Evolutionary conservation across 2,329 filamentous ascomycete species (phyloP).

Genomic region (Clarireedia monteithiana): DNA sequence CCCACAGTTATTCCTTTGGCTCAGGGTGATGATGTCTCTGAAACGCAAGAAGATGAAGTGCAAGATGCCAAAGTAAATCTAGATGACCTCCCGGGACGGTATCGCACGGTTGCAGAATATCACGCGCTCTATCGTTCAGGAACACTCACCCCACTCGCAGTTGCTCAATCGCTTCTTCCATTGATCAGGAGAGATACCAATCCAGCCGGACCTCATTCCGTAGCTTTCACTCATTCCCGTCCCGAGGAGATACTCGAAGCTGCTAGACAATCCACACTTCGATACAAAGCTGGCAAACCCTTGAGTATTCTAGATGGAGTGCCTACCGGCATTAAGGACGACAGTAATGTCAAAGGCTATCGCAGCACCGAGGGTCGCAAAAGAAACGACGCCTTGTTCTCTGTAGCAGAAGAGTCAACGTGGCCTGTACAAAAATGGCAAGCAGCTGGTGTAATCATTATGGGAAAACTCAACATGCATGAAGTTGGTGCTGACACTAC

Average conservation of each 20-base stretch:
- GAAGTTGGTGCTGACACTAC: slow-evolving; percentile 72
- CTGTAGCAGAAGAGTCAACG: slow-evolving; percentile 53
- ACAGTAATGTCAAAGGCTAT: slow-evolving; percentile 69
- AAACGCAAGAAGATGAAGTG: slow-evolving; percentile 24
- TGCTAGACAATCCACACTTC: slow-evolving; percentile 63
- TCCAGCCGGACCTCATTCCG: slow-evolving; percentile 53
- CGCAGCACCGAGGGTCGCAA: slow-evolving; percentile 61
- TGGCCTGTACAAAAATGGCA: slow-evolving; percentile 66
- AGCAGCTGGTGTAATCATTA: slow-evolving; percentile 62
- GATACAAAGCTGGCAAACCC: slow-evolving; percentile 60
- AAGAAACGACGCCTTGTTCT: slow-evolving; percentile 76
- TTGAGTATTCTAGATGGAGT: slow-evolving; percentile 71
- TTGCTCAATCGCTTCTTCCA: slow-evolving; percentile 63
- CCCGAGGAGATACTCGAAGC: slow-evolving; percentile 56
- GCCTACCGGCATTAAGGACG: slow-evolving; percentile 78
- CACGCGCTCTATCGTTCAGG: slow-evolving; percentile 66
- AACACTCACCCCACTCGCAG: slow-evolving; percentile 60
- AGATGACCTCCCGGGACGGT: slow-evolving; percentile 40
- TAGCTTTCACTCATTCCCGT: slow-evolving; percentile 64
- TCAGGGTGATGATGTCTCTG: slow-evolving; percentile 18
- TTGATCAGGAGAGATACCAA: slow-evolving; percentile 54
- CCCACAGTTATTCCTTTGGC: slow-evolving; percentile 49
- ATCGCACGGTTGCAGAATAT: slow-evolving; percentile 69
- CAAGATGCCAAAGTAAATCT: slow-evolving; percentile 37
- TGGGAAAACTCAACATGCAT: slow-evolving; percentile 83